Evolutionary conservation across 2,329 filamentous ascomycete species (phyloP).

Genomic region (Colletotrichum sp.): DNA sequence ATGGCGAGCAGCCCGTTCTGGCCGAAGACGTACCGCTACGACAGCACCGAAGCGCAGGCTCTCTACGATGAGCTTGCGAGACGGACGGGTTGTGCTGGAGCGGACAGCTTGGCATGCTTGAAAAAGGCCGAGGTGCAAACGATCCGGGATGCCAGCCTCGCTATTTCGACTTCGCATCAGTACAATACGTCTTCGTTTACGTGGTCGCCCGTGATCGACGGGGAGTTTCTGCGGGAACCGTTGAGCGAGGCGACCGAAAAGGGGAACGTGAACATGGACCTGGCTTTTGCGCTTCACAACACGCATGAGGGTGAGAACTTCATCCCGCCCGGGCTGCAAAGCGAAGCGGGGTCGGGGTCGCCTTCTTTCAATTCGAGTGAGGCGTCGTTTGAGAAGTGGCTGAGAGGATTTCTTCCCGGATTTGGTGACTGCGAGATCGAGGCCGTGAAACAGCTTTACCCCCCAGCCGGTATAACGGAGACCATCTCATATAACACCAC

Average conservation of each 20-base stretch:
- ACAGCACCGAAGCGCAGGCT: conserved; percentile 54
- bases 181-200: conserved; percentile 63
- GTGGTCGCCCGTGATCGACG: conserved; percentile 67
- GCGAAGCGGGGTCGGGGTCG: conserved; percentile 31
- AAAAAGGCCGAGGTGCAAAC: conserved; percentile 58
- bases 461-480: conserved; percentile 50
- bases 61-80: conserved; percentile 52
- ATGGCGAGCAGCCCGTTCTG: conserved; percentile 58
- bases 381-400: conserved; percentile 57
- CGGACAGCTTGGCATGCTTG: conserved; percentile 57
- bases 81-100: conserved; percentile 51
- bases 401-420: conserved; percentile 57
- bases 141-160: conserved; percentile 56
- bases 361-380: conserved; percentile 54
- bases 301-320: conserved; percentile 69
- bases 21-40: conserved; percentile 62
- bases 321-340: conserved; percentile 53
- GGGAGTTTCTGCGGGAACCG: conserved; percentile 51
- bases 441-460: conserved; percentile 51
- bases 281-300: conserved; percentile 63
- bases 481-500: conserved; percentile 55
- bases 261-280: conserved; percentile 46
- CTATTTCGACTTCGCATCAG: conserved; percentile 51
- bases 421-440: conserved; percentile 45
- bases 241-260: conserved; percentile 48